Percentiles rank a stretch among this genome's conserved stretches.
These are phyloP conservation scores for Pichia sp. DNA, from an alignment of 1,139 yeast genomes.

Conservation along the genomic window DNA sequence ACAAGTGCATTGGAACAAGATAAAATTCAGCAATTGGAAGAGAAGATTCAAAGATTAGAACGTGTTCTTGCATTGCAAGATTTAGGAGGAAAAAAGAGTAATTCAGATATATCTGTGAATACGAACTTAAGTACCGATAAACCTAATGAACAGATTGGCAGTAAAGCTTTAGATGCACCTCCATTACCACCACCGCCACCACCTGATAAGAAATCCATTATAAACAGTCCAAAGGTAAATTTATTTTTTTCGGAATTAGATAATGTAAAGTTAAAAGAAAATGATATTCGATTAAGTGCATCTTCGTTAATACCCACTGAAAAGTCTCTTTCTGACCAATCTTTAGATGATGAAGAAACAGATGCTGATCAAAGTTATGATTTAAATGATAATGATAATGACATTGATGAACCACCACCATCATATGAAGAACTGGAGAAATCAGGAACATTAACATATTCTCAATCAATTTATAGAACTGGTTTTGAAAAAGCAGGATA, in stretches of 20 bases:
- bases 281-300: constrained; percentile 19
- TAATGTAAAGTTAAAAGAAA: neutral
- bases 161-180: constrained; percentile 20
- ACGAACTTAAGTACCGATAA: too few relatives aligned
- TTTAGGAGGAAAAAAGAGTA: constrained; percentile 11
- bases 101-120: constrained; percentile 6
- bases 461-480: constrained; percentile 29
- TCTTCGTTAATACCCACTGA: constrained; percentile 24
- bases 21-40: constrained; percentile 26
- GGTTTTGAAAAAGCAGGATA: constrained; percentile 32
- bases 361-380: constrained; percentile 4
- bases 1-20: constrained; percentile 12
- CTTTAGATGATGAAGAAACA: constrained; percentile 10
- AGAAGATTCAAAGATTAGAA: constrained; percentile 28
- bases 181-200: constrained; percentile 30
- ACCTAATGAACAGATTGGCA: neutral
- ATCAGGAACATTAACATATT: constrained; percentile 28
- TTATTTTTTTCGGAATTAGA: constrained; percentile 11
- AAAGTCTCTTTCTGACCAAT: constrained; percentile 17
- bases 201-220: constrained; percentile 19
- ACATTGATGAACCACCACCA: constrained; percentile 26
- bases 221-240: constrained; percentile 23
- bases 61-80: constrained; percentile 23
- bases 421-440: constrained; percentile 30
- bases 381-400: constrained; percentile 4